Evolutionary conservation across 1,139 yeast genomes (phyloP).

Genomic region (Candida freyschussii): DNA sequence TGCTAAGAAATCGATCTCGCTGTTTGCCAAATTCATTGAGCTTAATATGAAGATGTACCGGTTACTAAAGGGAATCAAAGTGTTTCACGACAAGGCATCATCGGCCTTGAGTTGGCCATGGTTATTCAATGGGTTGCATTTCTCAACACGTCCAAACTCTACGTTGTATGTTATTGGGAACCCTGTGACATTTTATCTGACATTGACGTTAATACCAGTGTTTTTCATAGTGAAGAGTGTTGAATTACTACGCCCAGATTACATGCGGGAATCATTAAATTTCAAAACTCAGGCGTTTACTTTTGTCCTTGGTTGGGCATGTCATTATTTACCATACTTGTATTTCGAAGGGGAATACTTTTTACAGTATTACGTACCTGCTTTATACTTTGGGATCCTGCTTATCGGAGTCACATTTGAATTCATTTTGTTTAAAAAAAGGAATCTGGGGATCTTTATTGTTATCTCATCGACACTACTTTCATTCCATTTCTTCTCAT

Average conservation of each 20-base stretch:
- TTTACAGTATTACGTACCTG: constrained; percentile 57
- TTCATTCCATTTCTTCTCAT: constrained; percentile 35
- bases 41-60: constrained; percentile 15
- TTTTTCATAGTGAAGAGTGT: constrained; percentile 13
- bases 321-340: constrained; percentile 52
- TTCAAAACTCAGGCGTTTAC: constrained; percentile 34
- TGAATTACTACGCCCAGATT: constrained; percentile 15
- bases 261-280: constrained; percentile 8
- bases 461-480: constrained; percentile 30
- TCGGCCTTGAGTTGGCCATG: constrained; percentile 48
- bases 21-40: constrained; percentile 18
- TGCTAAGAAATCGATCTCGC: constrained; percentile 21
- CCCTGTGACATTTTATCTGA: constrained; percentile 44
- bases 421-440: constrained; percentile 30
- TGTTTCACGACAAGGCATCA: constrained; percentile 9
- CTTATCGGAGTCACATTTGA: constrained; percentile 49
- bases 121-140: constrained; percentile 46
- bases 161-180: constrained; percentile 57
- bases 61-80: constrained; percentile 12
- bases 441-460: constrained; percentile 29
- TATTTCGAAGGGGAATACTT: constrained; percentile 50
- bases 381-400: constrained; percentile 55
- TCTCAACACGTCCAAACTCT: constrained; percentile 41
- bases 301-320: constrained; percentile 50
- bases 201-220: constrained; percentile 20